A percentile compares a stretch with the other conserved stretches of the same genome.
phyloP scores from a whole-genome alignment of 2,329 filamentous ascomycete genomes.

The Fusarium sp. region DNA sequence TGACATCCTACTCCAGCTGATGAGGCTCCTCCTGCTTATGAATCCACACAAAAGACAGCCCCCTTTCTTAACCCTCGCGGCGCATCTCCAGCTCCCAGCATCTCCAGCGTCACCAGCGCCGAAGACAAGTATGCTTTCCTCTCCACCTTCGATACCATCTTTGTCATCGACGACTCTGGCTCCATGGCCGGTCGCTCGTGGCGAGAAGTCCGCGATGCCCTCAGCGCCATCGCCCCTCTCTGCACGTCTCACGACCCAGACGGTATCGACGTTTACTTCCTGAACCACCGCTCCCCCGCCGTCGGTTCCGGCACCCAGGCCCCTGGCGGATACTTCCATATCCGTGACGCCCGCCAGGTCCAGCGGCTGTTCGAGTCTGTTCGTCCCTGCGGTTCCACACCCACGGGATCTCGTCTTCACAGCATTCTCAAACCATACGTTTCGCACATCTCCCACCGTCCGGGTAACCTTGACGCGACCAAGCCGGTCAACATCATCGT shows the following conservation, averaged over 20 bases:
- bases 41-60: conserved; percentile 13
- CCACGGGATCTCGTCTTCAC: conserved; percentile 79
- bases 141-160: conserved; percentile 83
- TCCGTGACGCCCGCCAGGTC: conserved; percentile 71
- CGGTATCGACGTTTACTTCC: conserved; percentile 91
- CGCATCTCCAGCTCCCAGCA: conserved; percentile 30
- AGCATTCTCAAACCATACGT: conserved; percentile 82
- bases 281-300: conserved; percentile 73
- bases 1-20: conserved; percentile 26
- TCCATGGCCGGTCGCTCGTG: conserved; percentile 86
- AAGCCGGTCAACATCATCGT: conserved; percentile 93
- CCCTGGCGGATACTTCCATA: conserved; percentile 71
- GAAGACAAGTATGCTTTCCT: conserved; percentile 85
- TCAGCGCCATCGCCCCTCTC: conserved; percentile 82
- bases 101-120: conserved; percentile 54
- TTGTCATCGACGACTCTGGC: conserved; percentile 92
- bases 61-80: conserved; percentile 29
- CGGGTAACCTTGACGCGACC: conserved; percentile 60
- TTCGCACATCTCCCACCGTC: conserved; percentile 51
- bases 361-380: conserved; percentile 78
- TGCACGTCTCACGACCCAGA: conserved; percentile 84
- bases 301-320: conserved; percentile 56
- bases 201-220: conserved; percentile 78
- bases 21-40: conserved; percentile 56
- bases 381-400: conserved; percentile 75